Evolutionary conservation across 495 filamentous ascomycete genomes (phyloP).

Genomic region (Pyrenula massariospora): DNA sequence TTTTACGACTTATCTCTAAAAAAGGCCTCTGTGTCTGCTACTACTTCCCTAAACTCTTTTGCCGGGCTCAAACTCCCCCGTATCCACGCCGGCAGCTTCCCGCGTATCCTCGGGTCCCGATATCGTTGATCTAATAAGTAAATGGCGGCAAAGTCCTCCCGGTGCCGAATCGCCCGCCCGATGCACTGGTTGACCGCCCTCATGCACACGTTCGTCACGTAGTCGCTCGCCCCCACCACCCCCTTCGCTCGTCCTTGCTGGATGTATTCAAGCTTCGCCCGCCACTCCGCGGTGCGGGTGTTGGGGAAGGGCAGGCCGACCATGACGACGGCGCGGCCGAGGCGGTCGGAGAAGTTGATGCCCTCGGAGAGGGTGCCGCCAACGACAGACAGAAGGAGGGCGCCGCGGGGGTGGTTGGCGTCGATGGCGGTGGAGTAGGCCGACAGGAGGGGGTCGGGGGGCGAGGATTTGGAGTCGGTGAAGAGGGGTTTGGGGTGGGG

Average conservation of each 20-base stretch:
- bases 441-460: conserved; percentile 53
- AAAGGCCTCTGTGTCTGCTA: neutral
- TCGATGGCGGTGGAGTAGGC: conserved; percentile 63
- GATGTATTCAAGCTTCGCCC: conserved; percentile 78
- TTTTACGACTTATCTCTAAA: neutral
- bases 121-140: conserved; percentile 76
- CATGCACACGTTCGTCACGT: conserved; percentile 95
- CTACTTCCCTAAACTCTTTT: neutral
- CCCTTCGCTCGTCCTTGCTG: conserved; percentile 50
- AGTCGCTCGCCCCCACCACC: conserved; percentile 63
- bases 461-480: conserved; percentile 40
- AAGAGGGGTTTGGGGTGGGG: conserved; percentile 45
- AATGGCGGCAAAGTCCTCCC: conserved; percentile 80
- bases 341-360: conserved; percentile 91
- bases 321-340: conserved; percentile 81
- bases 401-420: conserved; percentile 46
- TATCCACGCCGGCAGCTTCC: conserved; percentile 87
- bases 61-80: conserved; percentile 10
- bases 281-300: conserved; percentile 79
- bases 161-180: conserved; percentile 82
- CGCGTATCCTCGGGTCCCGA: conserved; percentile 49
- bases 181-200: conserved; percentile 94
- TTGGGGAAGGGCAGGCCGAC: conserved; percentile 92
- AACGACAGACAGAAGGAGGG: conserved; percentile 82
- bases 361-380: conserved; percentile 92